These are phyloP conservation scores for Viola odorata DNA, from an alignment of 345 rosid species.

Conservation along the genomic window DNA sequence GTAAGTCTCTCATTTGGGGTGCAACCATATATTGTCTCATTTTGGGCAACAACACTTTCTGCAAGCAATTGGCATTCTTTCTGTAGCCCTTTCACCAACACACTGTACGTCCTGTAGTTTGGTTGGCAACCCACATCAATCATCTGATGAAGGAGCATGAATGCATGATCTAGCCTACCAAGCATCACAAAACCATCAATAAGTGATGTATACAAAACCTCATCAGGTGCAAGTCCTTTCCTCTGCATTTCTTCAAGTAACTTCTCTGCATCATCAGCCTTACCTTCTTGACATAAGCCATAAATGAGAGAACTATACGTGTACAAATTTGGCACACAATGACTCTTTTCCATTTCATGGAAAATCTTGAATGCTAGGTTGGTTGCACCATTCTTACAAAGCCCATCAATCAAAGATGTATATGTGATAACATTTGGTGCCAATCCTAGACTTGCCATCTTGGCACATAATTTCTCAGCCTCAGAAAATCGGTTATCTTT, in stretches of 20 bases:
- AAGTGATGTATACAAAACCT: slow-evolving; percentile 41
- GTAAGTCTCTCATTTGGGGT: slow-evolving; percentile 23
- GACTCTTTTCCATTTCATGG: slow-evolving; percentile 39
- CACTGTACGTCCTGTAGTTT: slow-evolving; percentile 46
- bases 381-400: slow-evolving; percentile 36
- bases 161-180: slow-evolving; percentile 52
- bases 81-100: slow-evolving; percentile 50
- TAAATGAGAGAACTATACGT: slow-evolving; percentile 54
- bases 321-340: slow-evolving; percentile 41
- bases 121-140: slow-evolving; percentile 44
- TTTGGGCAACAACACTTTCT: slow-evolving; percentile 36
- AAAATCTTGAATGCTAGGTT: slow-evolving; percentile 44
- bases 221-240: slow-evolving; percentile 45
- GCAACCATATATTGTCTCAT: slow-evolving; percentile 27
- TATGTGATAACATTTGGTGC: slow-evolving; percentile 49
- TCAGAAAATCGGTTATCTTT: slow-evolving; percentile 32
- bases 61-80: slow-evolving; percentile 34
- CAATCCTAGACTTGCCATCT: slow-evolving; percentile 42
- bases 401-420: slow-evolving; percentile 52
- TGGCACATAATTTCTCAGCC: slow-evolving; percentile 32
- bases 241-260: slow-evolving; percentile 48
- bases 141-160: slow-evolving; percentile 41
- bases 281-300: slow-evolving; percentile 57
- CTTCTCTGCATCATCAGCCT: slow-evolving; percentile 43
- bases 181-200: slow-evolving; percentile 54